Evolutionary conservation across 352 stramenopile genomes (phyloP), one percentile per base, ranked within the genome.

Genomic region (Phytopythium vexans): DNA sequence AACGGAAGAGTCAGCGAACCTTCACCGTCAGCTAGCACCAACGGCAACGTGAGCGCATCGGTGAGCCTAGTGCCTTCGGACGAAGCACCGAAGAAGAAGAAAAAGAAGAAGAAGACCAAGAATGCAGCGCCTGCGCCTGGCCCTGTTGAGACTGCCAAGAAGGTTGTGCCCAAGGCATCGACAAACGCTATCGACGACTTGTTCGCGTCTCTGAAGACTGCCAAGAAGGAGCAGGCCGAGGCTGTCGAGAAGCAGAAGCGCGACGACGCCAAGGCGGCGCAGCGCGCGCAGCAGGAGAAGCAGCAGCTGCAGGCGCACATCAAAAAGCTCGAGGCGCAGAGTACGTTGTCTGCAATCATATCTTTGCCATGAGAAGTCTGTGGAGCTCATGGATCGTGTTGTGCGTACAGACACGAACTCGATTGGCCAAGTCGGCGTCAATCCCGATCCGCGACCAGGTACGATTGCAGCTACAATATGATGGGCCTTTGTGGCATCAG

Each of bases 281-380:
- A 68, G 6, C 59, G 62, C 47, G 60, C 77, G 49, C 69, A 72
- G 38, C 76, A 89, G 41, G 80, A 85, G 54, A 83, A 85, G 47
- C 66, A 86, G 64, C 67, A 56, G 6, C 66, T 91, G 39, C 67
- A 91, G 11, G 70, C 89, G 48, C 76, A 92, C 62, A 90, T 94
- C 58, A 89, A 92, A 56, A 74, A 78, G 62, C 69, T 92, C 8
- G 82, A 94, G 56, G 76, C 77, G 21, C 72, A 92, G 57, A 90
- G 84, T 94, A 62, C 46, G 80, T 78, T n/a, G 34, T 4, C 37
- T 15, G 0, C 33, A 21, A 11, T 8, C 46, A 16, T 15, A 7
- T 10, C 5, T 56, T 32, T n/a, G n/a, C 12, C 8, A 31, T 58
- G 8, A 40, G 4, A 48, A 40, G 33, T 1, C 14, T 39, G 7